A percentile compares a stretch with the other conserved stretches of the same genome.
phyloP scores from a whole-genome alignment of 495 filamentous ascomycete species.

The Aspergillus haitiensis region DNA sequence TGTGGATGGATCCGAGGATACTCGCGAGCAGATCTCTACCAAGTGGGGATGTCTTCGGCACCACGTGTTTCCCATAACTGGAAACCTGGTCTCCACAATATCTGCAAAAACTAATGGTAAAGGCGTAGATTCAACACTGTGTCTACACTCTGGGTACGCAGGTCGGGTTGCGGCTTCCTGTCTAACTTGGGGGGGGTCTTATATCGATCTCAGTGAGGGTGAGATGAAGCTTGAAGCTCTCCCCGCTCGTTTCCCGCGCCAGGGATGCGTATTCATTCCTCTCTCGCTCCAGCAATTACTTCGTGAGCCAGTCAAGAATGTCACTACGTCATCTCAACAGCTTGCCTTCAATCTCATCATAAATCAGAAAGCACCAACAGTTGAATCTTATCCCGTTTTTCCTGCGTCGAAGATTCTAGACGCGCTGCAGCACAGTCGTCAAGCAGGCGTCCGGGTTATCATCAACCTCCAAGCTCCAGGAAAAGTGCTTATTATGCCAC shows the following conservation, averaged over 20 bases:
- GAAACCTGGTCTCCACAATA: conserved; percentile 21
- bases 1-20: conserved; percentile 11
- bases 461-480: conserved; percentile 23
- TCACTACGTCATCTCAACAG: conserved; percentile 19
- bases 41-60: conserved; percentile 20
- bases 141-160: conserved; percentile 22
- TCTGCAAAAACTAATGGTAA: conserved; percentile 24
- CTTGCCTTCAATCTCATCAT: not conserved
- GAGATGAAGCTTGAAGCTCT: conserved; percentile 28
- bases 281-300: conserved; percentile 16
- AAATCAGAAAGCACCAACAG: not conserved
- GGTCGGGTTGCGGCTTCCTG: conserved; percentile 26
- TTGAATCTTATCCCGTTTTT: conserved; percentile 22
- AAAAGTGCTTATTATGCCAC: conserved; percentile 24
- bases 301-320: conserved; percentile 19
- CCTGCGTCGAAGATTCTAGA: conserved; percentile 16
- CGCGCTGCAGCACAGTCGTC: conserved; percentile 19
- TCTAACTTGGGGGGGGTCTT: conserved; percentile 23
- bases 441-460: conserved; percentile 16
- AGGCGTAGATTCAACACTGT: conserved; percentile 24
- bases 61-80: conserved; percentile 14
- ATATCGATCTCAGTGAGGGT: conserved; percentile 24
- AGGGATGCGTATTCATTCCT: conserved; percentile 26
- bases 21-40: not conserved
- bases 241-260: conserved; percentile 25